Base-by-base conservation (phyloP, 2,329 filamentous ascomycete genomes). In the Xylaria multiplex region DNA sequence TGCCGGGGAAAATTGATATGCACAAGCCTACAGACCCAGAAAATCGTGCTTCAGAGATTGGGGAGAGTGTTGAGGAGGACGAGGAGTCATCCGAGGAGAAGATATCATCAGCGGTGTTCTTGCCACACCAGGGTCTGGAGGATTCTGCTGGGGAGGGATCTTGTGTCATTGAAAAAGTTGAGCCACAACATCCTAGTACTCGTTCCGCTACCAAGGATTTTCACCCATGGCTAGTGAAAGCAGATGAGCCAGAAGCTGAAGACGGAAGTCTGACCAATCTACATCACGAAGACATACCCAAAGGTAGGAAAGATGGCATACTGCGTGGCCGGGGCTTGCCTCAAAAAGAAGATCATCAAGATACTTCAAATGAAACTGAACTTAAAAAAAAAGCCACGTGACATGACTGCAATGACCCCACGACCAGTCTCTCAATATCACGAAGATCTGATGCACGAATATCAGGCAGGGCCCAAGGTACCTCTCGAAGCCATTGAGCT, bases 401-500 rank as follows among this genome's bases (percentile, higher is more conserved):
- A 80, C 70, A 74, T 64, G 76, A 71, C 65, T 60, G 69, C 72
- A 73, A 80, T 77, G 69, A 71, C 74, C 59, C 76, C 79, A 46
- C 80, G 77, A 64, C 76, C 78, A 64, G 76, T 80, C 55, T 79
- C 80, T 45, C 79, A 80, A 22, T 79, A 81, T 71, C 80, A 83
- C 69, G 84, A 83, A 59, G 79, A 86, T 50, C 76, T 83, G 71
- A 76, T 83, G 55, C 83, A 86, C 75, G 84, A 86, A 46, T 81
- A 85, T 61, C 82, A 87, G 67, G 81, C 80, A 76, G 80, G 75
- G 22, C 73, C 84, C 70, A 82, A 85, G 77, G 79, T 85, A 71
- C 93, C 94, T 2, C 84, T 97, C 32, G 93, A 95, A 69, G 95
- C 95, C 35, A 97, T 99, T 71, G 94, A 98, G 78, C 84, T 99